Conservation (phyloP, 805 yeast genomes). For the Zygosaccharomyces siamensis region DNA sequence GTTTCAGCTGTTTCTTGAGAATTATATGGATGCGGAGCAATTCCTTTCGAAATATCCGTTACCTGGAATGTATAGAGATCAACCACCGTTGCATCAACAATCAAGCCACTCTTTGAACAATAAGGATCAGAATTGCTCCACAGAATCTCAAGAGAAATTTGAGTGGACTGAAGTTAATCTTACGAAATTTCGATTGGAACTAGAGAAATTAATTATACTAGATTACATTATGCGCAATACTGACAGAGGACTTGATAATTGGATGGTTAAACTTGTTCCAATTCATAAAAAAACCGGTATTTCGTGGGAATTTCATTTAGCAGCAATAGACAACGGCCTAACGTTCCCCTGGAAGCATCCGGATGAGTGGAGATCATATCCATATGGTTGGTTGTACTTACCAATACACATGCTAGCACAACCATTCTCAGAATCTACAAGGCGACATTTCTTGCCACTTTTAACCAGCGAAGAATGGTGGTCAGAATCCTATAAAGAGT, state of each 20-base stretch:
- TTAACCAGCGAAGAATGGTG: constrained; percentile 65
- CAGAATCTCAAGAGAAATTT: constrained; percentile 29
- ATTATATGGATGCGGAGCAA: constrained; percentile 55
- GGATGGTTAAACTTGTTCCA: constrained; percentile 67
- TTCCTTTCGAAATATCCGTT: constrained; percentile 55
- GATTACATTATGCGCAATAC: constrained; percentile 74
- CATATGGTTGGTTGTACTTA: constrained; percentile 71
- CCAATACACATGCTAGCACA: constrained; percentile 61
- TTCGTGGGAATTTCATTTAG: constrained; percentile 41
- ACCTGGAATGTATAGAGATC: constrained; percentile 38
- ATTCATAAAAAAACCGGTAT: constrained; percentile 10
- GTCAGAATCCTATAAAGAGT: constrained; percentile 50
- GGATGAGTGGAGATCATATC: constrained; percentile 75
- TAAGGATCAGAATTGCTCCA: not conserved
- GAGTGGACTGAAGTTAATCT: constrained; percentile 50
- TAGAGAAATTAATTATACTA: constrained; percentile 64
- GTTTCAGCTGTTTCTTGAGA: constrained; percentile 57
- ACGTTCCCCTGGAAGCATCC: constrained; percentile 82
- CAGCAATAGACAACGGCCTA: constrained; percentile 73
- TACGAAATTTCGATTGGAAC: constrained; percentile 50
- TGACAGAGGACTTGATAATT: constrained; percentile 68
- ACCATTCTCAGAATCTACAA: constrained; percentile 54
- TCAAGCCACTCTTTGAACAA: not conserved
- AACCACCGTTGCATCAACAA: not conserved
- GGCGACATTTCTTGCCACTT: constrained; percentile 52